Base-by-base conservation (phyloP, 2,329 filamentous ascomycete species). In the Verticillium isaacii region DNA sequence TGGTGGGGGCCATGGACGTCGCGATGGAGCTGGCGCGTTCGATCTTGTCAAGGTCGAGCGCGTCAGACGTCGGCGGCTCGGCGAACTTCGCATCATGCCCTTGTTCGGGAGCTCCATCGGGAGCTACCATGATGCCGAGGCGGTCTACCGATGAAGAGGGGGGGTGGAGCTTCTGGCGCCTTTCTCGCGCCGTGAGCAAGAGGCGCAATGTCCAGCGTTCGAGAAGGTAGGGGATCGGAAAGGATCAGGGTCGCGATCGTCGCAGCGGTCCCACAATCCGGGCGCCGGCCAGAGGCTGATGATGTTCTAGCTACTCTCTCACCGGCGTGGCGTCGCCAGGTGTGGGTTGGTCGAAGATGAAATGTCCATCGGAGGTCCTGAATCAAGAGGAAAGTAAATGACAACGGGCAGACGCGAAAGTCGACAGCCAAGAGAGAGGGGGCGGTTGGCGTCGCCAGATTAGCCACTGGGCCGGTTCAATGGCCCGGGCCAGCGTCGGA, bases 11-110 rank as follows among this genome's bases (percentile, higher is more conserved):
- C 58, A 71, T 64, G 0, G 69, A 69, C 1, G 68, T 72, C 36
- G 73, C 72, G n/a, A 71, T 63, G 4, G 74, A 77, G 63, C 71
- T 75, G 15, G 68, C 65, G 29, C 65, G 68, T 19, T 74, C 74
- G 50, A 71, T 59, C 54, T 73, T 75, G 56, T 76, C 74, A 34
- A 69, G 57, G 17, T 75, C 70, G 15, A 52, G 23, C 12, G 19
- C 11, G 45, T 52, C 45, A 19, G 45, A 52, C 45, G 45, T 52
- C 45, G 45, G 45, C 8, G n/a, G 45, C 45, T 52, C 45, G 19
- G 19, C 19, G 45, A 19, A 6, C 19, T 14, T 52, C 8, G 19
- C 19, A 52, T 52, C 45, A 23, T 8, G n/a, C 45, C 19, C 45
- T 52, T 52, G 45, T 23, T 19, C 45, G 8, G 23, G 45, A 25